Base-by-base conservation (phyloP, 2,329 filamentous ascomycete species). In the Colletotrichum filicis region DNA sequence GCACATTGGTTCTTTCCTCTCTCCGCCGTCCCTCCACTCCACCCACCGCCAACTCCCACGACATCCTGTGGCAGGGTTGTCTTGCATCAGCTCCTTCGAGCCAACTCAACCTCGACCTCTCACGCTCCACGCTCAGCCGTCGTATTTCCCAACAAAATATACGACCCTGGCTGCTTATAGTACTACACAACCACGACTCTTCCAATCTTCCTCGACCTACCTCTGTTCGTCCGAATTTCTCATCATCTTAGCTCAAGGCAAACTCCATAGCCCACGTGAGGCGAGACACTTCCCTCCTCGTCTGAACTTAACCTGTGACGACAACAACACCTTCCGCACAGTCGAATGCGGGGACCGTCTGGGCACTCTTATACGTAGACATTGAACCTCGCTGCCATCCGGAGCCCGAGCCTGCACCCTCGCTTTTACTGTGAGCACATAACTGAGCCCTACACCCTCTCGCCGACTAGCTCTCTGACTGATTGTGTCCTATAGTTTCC, bases 231-330 rank as follows among this genome's bases (percentile, higher is more conserved):
- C 70, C 28, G 22, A 69, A 73, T 61, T 26, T 60, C 60, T 65
- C 56, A 22, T 53, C 57, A 59, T 37, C 30, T 49, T 32, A 53
- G 46, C 56, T 64, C 49, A 46, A 66, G 32, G 55, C 56, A 49
- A 32, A 65, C 57, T 16, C 42, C 42, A 55, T 35, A 22, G 59
- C 66, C 68, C 66, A 65, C 66, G 59, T 70, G 60, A 70, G 60
- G 37, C 70, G 66, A 73, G 60, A 70, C 70, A 60, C 26, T 65
- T 49, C 4, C 55, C 66, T 56, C 60, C 14, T 73, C 70, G 55
- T 73, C 70, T 57, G 70, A 73, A 65, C 60, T 70, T 56, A 9
- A 24, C 7, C 26, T 53, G 70, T 65, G 70, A 65, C 70, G 66
- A 64, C 60, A 14, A 65, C 59, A 42, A 56, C 19, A 22, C 56